Percentiles rank a stretch among this genome's conserved stretches.
phyloP scores from a whole-genome alignment of 1,284 basidiomycete genomes.

The Ceratorhiza oryzae-sativae region DNA sequence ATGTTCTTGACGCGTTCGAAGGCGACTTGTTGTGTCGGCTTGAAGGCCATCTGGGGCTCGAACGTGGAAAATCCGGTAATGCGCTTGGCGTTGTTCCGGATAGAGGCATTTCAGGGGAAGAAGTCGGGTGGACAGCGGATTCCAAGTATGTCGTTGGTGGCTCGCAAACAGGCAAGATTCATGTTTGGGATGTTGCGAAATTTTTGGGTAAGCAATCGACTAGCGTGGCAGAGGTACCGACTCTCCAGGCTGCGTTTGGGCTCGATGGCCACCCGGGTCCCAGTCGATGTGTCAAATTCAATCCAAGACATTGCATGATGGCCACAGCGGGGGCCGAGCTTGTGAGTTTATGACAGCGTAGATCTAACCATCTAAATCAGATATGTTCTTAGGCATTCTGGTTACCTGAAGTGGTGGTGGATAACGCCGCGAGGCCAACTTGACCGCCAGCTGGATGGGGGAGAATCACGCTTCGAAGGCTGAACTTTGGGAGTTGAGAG shows the following conservation, averaged over 20 bases:
- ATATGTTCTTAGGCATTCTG: slow-evolving; percentile 71
- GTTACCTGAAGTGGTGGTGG: slow-evolving; percentile 71
- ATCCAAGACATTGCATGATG: slow-evolving; percentile 88
- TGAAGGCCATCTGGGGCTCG: slow-evolving; percentile 81
- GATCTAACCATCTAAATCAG: background rate
- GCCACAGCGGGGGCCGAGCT: slow-evolving; percentile 84
- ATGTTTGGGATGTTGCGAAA: slow-evolving; percentile 72
- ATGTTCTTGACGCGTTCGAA: slow-evolving; percentile 88
- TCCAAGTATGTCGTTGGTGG: slow-evolving; percentile 85
- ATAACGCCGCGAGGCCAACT: slow-evolving; percentile 47
- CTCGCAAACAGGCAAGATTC: slow-evolving; percentile 80
- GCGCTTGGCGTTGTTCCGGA: slow-evolving; percentile 68
- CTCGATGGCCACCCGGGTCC: slow-evolving; percentile 84
- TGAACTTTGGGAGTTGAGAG: too few relatives aligned
- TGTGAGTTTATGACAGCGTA: slow-evolving; percentile 58
- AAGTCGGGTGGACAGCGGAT: slow-evolving; percentile 91
- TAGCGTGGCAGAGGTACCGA: slow-evolving; percentile 17
- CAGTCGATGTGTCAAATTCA: slow-evolving; percentile 84
- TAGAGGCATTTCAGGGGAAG: slow-evolving; percentile 85
- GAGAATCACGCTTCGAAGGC: background rate
- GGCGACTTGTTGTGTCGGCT: slow-evolving; percentile 82
- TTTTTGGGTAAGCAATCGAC: slow-evolving; percentile 47
- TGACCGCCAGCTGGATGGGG: too few relatives aligned
- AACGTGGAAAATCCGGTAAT: slow-evolving; percentile 62
- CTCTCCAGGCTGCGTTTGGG: slow-evolving; percentile 44